These are phyloP conservation scores for Yamagishiella unicocca DNA, from an alignment of 139 green algal genomes.

Conservation along the genomic window DNA sequence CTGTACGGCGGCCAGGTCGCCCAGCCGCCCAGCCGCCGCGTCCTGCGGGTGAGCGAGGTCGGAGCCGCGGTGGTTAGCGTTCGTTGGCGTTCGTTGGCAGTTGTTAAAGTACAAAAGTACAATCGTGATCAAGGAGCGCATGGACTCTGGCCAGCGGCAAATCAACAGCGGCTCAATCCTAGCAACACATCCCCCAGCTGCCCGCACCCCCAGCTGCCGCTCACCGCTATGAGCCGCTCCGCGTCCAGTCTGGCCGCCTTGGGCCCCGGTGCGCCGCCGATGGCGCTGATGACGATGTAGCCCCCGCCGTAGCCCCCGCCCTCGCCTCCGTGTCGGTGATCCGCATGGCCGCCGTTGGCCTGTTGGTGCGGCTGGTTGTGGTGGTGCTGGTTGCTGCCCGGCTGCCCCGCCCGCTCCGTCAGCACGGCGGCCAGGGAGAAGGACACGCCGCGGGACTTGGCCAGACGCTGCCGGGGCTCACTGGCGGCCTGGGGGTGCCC, in stretches of 20 bases:
- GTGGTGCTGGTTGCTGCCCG: not conserved
- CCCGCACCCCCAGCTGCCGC: no score
- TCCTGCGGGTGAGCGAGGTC: not conserved
- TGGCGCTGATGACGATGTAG: not conserved
- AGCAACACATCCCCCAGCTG: not conserved
- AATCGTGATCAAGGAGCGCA: not conserved
- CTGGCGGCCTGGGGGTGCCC: not conserved
- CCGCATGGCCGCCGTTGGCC: not conserved
- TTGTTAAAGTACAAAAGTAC: not conserved
- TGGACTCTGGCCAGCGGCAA: not conserved
- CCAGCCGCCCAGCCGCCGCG: conserved; percentile 1
- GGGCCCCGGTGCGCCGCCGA: not conserved
- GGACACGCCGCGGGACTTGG: not conserved
- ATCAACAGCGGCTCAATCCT: not conserved
- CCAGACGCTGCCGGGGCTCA: not conserved
- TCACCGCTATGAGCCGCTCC: conserved; percentile 2
- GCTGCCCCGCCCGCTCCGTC: not conserved
- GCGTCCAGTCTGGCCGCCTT: not conserved
- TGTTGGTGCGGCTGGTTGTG: not conserved
- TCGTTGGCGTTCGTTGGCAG: not conserved
- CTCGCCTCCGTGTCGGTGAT: not conserved
- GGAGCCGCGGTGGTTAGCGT: not conserved
- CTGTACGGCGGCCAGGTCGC: not conserved
- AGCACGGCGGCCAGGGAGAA: not conserved
- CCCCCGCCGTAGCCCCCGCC: not conserved